These are phyloP conservation scores for Serendipita sp. DNA, from an alignment of 1,284 basidiomycete species.

Conservation along the genomic window DNA sequence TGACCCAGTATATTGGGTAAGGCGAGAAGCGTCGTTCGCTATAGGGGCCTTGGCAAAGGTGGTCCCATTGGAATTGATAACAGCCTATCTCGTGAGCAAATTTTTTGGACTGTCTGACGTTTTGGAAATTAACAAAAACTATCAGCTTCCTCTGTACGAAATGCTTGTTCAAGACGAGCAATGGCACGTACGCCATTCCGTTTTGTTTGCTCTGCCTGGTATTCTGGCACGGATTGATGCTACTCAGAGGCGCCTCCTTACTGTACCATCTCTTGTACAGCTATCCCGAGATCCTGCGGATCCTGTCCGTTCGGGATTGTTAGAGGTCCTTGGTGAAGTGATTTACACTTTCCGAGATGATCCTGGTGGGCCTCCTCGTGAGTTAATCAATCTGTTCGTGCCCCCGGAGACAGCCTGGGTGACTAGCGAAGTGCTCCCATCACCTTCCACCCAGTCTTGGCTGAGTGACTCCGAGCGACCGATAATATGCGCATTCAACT, in stretches of 20 bases:
- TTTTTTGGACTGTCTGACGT: not conserved
- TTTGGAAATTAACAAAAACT: not conserved
- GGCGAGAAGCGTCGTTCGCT: constrained; percentile 82
- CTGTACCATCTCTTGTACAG: constrained; percentile 44
- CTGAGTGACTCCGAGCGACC: constrained; percentile 50
- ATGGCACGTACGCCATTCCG: constrained; percentile 82
- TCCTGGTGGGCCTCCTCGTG: constrained; percentile 56
- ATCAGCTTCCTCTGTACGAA: constrained; percentile 68
- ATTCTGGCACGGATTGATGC: constrained; percentile 54
- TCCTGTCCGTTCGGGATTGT: constrained; percentile 65
- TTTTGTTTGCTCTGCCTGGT: constrained; percentile 74
- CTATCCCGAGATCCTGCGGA: constrained; percentile 56
- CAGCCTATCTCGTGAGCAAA: constrained; percentile 39
- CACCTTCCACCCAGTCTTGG: not conserved
- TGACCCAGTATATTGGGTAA: constrained; percentile 72
- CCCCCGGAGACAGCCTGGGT: constrained; percentile 27
- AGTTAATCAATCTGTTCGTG: constrained; percentile 68
- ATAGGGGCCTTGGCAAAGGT: constrained; percentile 80
- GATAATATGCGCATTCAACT: constrained; percentile 86
- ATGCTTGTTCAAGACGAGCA: constrained; percentile 52
- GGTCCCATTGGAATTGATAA: constrained; percentile 56
- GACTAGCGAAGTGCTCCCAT: not conserved
- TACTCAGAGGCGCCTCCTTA: constrained; percentile 41
- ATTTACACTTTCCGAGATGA: constrained; percentile 71
- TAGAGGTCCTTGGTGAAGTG: constrained; percentile 86